Percentiles rank a stretch among this genome's conserved stretches.
phyloP scores from a whole-genome alignment of 768 basidiomycete genomes.

The Lactarius deliciosus region DNA sequence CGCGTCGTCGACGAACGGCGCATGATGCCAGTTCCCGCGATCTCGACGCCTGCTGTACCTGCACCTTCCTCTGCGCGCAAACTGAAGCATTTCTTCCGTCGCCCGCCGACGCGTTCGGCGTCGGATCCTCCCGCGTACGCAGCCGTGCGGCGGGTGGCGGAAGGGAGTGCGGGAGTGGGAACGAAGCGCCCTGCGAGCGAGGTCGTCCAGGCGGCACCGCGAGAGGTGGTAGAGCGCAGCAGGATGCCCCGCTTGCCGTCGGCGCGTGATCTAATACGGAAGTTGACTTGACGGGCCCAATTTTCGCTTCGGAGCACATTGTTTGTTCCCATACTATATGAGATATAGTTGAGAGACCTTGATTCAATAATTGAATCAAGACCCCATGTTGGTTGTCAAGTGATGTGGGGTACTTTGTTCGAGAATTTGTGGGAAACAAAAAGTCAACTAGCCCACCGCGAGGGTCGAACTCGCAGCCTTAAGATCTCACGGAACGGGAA shows the following conservation, averaged over 20 bases:
- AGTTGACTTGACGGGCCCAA: constrained; percentile 15
- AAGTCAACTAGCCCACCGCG: constrained; percentile 50
- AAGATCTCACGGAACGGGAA: constrained; percentile 38
- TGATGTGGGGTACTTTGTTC: neutral
- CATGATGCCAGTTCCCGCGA: neutral
- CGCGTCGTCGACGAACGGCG: neutral
- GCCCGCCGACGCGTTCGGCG: constrained; percentile 21
- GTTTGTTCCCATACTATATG: neutral
- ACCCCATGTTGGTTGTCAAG: neutral
- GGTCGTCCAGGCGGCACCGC: constrained; percentile 9
- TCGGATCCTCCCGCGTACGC: constrained; percentile 20
- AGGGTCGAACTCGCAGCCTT: constrained; percentile 66
- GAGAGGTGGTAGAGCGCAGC: constrained; percentile 17
- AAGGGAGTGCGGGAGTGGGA: neutral
- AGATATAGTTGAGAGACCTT: neutral
- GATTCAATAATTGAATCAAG: neutral
- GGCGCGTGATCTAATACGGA: constrained; percentile 19
- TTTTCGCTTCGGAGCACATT: neutral
- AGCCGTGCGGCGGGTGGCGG: neutral
- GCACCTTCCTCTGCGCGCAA: constrained; percentile 7
- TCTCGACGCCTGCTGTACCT: neutral
- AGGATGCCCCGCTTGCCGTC: constrained; percentile 27
- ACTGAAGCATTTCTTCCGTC: constrained; percentile 22
- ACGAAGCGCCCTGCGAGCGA: constrained; percentile 21
- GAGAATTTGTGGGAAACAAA: neutral